Evolutionary conservation across 768 basidiomycete species (phyloP).

Genomic region (Lactarius akahatsu): DNA sequence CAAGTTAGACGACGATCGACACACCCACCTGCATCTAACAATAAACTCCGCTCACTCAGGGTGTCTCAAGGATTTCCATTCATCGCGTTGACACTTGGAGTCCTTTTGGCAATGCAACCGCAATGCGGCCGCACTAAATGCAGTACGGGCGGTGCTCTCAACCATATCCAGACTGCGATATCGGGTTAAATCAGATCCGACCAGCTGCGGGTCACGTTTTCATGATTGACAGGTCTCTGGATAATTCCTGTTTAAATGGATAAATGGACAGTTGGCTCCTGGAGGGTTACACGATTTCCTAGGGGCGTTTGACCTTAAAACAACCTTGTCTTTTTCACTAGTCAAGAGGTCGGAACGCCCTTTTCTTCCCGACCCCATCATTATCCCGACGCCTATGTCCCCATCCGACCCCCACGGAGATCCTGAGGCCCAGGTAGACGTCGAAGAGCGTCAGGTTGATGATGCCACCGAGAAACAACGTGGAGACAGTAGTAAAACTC

Average conservation of each 20-base stretch:
- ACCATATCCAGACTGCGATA: not conserved
- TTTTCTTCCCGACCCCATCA: not conserved
- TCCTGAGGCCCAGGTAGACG: not conserved
- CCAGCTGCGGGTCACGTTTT: not conserved
- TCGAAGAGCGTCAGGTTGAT: not conserved
- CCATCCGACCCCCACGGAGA: not conserved
- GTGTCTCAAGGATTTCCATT: not conserved
- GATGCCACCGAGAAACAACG: not conserved
- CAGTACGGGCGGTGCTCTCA: not conserved
- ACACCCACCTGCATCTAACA: not conserved
- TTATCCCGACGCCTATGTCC: not conserved
- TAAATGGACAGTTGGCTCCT: too few relatives aligned
- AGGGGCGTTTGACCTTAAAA: too few relatives aligned
- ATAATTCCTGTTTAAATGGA: too few relatives aligned
- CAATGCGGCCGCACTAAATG: not conserved
- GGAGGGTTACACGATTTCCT: too few relatives aligned
- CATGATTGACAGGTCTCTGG: too few relatives aligned
- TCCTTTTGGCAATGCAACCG: not conserved
- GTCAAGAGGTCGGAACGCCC: not conserved
- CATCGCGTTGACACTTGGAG: not conserved
- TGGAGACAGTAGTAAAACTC: not conserved
- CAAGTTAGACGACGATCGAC: not conserved
- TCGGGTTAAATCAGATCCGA: not conserved
- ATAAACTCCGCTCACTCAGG: not conserved
- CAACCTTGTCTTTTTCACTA: not conserved